phyloP scores from a whole-genome alignment of 306 rosid species.

The Alnus glutinosa region DNA sequence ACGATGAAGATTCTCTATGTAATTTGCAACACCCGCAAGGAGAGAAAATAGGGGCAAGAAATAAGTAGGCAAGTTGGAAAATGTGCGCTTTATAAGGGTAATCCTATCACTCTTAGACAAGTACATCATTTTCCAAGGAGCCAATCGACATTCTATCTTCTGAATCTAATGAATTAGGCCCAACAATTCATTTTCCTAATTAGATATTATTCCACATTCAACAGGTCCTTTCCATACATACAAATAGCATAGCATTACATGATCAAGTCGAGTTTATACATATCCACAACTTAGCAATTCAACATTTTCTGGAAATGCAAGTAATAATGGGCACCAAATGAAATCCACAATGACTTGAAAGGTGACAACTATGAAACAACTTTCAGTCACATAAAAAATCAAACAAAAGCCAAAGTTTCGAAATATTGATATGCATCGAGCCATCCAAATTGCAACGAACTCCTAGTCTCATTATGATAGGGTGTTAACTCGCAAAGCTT shows the following conservation, averaged over 20 bases:
- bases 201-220: background rate
- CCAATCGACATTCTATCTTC: too few species aligned
- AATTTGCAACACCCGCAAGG: too few species aligned
- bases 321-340: background rate
- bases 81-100: too few species aligned
- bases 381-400: background rate
- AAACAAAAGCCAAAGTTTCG: constrained; percentile 31
- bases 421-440: constrained; percentile 25
- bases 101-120: too few species aligned
- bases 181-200: background rate
- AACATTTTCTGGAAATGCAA: background rate
- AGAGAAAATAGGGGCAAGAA: too few species aligned
- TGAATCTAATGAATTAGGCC: background rate
- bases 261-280: background rate
- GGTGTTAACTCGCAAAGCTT: background rate
- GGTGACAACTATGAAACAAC: background rate
- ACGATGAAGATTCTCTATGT: too few species aligned
- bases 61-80: too few species aligned
- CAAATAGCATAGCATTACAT: background rate
- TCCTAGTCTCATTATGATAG: background rate
- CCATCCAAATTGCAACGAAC: background rate
- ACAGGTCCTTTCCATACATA: background rate
- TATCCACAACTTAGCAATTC: background rate
- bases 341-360: background rate
- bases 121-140: too few species aligned